These are phyloP conservation scores for Acmispon strigosus DNA, from an alignment of 306 rosid genomes.

Conservation along the genomic window DNA sequence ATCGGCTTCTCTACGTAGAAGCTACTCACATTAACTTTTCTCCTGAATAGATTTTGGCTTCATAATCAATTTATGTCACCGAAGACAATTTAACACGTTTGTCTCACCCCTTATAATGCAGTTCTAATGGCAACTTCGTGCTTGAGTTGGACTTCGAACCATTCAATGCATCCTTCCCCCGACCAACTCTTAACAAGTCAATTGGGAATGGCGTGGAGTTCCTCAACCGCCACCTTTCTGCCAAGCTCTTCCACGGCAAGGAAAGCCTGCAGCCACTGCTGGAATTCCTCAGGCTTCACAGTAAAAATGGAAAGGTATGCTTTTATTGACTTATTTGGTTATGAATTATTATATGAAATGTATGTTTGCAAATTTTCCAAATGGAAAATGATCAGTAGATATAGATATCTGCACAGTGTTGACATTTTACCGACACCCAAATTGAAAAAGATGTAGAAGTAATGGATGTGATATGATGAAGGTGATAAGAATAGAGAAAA, in stretches of 20 bases:
- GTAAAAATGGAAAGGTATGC: slow-evolving; percentile 73
- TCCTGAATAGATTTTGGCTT: too few relatives aligned
- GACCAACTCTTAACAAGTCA: slow-evolving; percentile 85
- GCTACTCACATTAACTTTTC: too few relatives aligned
- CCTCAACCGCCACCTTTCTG: slow-evolving; percentile 97
- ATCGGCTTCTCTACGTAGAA: too few relatives aligned
- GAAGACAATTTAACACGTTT: not conserved
- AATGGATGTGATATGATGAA: too few relatives aligned
- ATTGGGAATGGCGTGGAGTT: slow-evolving; percentile 97
- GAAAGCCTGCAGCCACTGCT: slow-evolving; percentile 93
- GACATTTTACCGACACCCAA: too few relatives aligned
- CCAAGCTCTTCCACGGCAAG: slow-evolving; percentile 94
- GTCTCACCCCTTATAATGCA: slow-evolving; percentile 9
- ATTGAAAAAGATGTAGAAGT: too few relatives aligned
- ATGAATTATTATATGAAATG: too few relatives aligned
- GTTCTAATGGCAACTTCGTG: slow-evolving; percentile 71
- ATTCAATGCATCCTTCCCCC: slow-evolving; percentile 74
- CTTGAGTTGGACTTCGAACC: slow-evolving; percentile 98
- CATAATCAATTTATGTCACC: too few relatives aligned
- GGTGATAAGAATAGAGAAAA: too few relatives aligned
- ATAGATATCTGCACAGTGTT: too few relatives aligned
- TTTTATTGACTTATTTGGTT: not conserved
- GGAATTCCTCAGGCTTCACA: slow-evolving; percentile 83
- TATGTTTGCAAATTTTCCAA: not conserved
- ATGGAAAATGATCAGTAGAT: too few relatives aligned